These are phyloP conservation scores for Schwanniomyces sp. DNA, from an alignment of 805 yeast genomes.

Conservation along the genomic window DNA sequence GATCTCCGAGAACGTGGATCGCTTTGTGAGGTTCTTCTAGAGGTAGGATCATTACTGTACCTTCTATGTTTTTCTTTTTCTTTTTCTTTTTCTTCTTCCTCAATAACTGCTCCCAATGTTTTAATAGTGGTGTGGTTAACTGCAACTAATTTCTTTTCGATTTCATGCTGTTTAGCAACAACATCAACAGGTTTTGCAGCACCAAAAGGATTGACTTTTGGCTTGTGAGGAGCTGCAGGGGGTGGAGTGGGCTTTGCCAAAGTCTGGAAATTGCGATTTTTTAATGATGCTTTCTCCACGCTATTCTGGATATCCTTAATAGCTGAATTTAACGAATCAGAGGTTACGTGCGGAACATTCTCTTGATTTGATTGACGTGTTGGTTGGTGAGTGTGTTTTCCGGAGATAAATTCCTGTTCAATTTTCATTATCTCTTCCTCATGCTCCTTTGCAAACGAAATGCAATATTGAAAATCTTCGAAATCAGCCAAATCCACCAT, in stretches of 20 bases:
- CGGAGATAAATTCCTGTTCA: conserved; percentile 27
- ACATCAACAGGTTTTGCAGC: conserved; percentile 85
- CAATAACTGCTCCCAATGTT: conserved; percentile 21
- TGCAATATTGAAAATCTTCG: conserved; percentile 39
- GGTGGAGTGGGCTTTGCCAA: conserved; percentile 1
- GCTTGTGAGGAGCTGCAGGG: conserved; percentile 21
- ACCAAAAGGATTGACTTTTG: conserved; percentile 74
- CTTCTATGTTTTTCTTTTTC: conserved; percentile 4
- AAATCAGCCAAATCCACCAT: conserved; percentile 40
- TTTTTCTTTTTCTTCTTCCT: conserved; percentile 5
- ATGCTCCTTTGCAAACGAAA: conserved; percentile 37
- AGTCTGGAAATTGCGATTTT: background rate
- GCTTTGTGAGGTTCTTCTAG: conserved; percentile 6
- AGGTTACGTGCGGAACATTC: background rate
- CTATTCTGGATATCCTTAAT: background rate
- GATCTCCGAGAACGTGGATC: conserved; percentile 12
- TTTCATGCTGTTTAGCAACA: conserved; percentile 59
- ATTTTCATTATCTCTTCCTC: conserved; percentile 27
- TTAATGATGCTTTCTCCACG: background rate
- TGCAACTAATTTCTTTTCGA: conserved; percentile 43
- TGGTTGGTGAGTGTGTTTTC: conserved; percentile 12
- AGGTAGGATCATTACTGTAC: conserved; percentile 6
- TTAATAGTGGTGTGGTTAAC: conserved; percentile 33
- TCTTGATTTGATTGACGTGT: background rate
- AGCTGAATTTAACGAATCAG: background rate